Evolutionary conservation across 2,329 filamentous ascomycete species (phyloP).

Genomic region (Botrytis fabae): DNA sequence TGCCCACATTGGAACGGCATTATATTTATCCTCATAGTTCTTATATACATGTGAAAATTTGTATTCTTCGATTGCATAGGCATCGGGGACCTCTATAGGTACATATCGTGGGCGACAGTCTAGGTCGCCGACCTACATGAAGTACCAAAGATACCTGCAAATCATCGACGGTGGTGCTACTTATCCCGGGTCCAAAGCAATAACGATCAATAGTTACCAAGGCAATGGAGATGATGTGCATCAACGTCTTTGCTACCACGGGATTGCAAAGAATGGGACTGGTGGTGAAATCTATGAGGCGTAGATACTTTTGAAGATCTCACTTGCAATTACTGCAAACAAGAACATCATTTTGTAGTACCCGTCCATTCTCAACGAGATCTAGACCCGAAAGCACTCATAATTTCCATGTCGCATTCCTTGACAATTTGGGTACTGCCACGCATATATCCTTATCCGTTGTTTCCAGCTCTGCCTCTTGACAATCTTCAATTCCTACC

Average conservation of each 20-base stretch:
- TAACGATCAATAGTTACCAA: conserved; percentile 2
- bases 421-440: conserved; percentile 28
- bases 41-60: background rate
- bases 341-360: conserved; percentile 1
- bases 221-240: conserved; percentile 14
- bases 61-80: conserved; percentile 10
- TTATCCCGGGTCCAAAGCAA: background rate
- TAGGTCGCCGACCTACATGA: conserved; percentile 21
- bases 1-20: background rate
- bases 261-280: background rate
- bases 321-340: background rate
- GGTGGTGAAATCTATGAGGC: background rate
- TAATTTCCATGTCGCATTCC: conserved; percentile 25
- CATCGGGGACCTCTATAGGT: conserved; percentile 17
- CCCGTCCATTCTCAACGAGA: conserved; percentile 1
- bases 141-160: conserved; percentile 5
- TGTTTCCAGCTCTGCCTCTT: conserved; percentile 59
- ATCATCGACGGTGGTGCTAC: conserved; percentile 17
- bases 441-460: conserved; percentile 27
- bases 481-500: conserved; percentile 79
- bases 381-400: conserved; percentile 6
- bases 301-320: background rate
- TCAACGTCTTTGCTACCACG: conserved; percentile 15
- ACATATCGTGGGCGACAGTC: conserved; percentile 14
- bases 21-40: background rate